Evolutionary conservation across 257 asterid genomes (phyloP).

Genomic region (Jacaranda copaia): DNA sequence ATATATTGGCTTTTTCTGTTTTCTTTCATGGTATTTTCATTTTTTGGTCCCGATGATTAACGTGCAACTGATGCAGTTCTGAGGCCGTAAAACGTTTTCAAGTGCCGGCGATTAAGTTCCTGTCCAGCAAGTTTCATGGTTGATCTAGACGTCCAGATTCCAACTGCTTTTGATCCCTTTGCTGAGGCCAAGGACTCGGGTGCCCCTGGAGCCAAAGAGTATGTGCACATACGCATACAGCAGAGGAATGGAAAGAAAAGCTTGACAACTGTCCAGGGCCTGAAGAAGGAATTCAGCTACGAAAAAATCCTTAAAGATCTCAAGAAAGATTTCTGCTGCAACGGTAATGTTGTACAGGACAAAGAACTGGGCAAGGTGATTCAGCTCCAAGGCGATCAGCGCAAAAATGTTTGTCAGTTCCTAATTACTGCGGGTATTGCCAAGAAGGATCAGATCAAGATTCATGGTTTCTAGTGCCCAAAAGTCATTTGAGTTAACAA

Average conservation of each 20-base stretch:
- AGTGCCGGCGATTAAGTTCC: constrained; percentile 14
- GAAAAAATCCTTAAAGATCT: constrained; percentile 76
- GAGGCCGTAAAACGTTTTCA: background rate
- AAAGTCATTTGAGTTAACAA: background rate
- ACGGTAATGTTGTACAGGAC: constrained; percentile 87
- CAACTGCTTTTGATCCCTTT: constrained; percentile 78
- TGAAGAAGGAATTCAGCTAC: constrained; percentile 77
- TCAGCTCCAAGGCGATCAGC: constrained; percentile 91
- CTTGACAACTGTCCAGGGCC: constrained; percentile 78
- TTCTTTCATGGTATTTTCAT: too few species aligned
- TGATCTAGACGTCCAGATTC: constrained; percentile 66
- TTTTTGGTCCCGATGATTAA: background rate
- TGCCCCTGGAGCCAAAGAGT: constrained; percentile 69
- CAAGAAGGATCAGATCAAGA: constrained; percentile 79
- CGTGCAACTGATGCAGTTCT: background rate
- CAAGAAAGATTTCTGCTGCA: constrained; percentile 86
- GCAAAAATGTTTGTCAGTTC: constrained; percentile 81
- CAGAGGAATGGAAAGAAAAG: constrained; percentile 91
- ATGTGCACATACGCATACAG: constrained; percentile 88
- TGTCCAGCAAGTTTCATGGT: constrained; percentile 63
- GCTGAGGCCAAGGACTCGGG: constrained; percentile 75
- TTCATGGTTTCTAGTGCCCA: constrained; percentile 73
- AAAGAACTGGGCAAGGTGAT: constrained; percentile 81
- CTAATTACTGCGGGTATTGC: constrained; percentile 60
- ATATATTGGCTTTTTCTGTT: background rate